phyloP scores from a whole-genome alignment of 768 basidiomycete genomes.

The Suillus plorans region DNA sequence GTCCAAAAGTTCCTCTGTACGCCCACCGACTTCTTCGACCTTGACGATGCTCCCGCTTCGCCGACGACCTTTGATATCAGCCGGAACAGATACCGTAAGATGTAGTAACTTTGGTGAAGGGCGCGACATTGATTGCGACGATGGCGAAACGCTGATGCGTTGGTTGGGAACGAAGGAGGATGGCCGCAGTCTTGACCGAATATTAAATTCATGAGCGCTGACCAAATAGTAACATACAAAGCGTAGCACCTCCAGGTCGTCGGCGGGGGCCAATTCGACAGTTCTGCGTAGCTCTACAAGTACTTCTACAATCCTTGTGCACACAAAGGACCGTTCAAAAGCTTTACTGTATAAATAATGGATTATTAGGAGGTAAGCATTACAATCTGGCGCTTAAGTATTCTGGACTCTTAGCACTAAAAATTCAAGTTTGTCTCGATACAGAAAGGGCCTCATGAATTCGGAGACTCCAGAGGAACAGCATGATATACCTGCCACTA shows the following conservation, averaged over 20 bases:
- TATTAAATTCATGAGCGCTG: background rate
- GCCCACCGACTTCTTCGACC: constrained; percentile 78
- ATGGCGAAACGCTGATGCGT: background rate
- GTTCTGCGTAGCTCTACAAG: background rate
- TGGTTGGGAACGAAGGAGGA: constrained; percentile 1
- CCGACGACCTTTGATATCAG: constrained; percentile 42
- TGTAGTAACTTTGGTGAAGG: constrained; percentile 55
- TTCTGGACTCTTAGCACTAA: background rate
- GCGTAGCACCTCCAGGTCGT: background rate
- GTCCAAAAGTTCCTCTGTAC: constrained; percentile 75
- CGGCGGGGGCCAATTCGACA: background rate
- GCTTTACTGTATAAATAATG: background rate
- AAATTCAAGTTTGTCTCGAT: background rate
- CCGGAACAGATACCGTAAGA: constrained; percentile 33
- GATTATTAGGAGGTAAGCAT: background rate
- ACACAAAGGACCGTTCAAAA: background rate
- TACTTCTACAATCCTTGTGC: background rate
- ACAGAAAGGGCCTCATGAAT: background rate
- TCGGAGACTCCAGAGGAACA: background rate
- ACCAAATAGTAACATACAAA: background rate
- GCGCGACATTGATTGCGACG: constrained; percentile 47
- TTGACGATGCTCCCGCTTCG: constrained; percentile 79
- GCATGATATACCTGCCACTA: background rate
- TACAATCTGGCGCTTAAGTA: background rate
- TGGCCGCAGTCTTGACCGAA: background rate